A percentile compares a stretch with the other conserved stretches of the same genome.
phyloP scores from a whole-genome alignment of 495 filamentous ascomycete species.

The Hypoxylon trugodes region DNA sequence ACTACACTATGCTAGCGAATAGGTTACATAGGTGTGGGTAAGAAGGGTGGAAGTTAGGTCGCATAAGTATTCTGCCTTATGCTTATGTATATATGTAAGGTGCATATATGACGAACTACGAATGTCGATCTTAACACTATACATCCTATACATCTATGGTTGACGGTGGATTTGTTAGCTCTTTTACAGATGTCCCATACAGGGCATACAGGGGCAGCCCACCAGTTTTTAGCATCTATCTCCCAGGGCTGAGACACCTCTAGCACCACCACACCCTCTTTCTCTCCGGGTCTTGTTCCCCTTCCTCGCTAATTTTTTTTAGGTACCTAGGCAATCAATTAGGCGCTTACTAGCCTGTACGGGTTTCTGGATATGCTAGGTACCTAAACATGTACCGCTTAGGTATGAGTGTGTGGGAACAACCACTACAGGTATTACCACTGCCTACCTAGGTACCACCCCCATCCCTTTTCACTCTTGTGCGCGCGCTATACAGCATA shows the following conservation, averaged over 20 bases:
- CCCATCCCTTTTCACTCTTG: too few relatives aligned
- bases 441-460: too few relatives aligned
- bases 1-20: constrained; percentile 20
- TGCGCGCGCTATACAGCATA: too few relatives aligned
- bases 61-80: not conserved
- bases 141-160: not conserved
- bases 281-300: constrained; percentile 1
- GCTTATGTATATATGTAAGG: constrained; percentile 5
- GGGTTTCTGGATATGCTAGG: too few relatives aligned
- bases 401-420: too few relatives aligned
- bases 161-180: constrained; percentile 8
- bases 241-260: constrained; percentile 33
- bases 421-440: too few relatives aligned
- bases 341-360: not conserved
- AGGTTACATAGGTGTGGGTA: constrained; percentile 27
- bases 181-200: too few relatives aligned
- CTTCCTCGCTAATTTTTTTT: constrained; percentile 12
- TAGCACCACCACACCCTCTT: constrained; percentile 26
- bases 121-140: constrained; percentile 6
- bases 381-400: too few relatives aligned
- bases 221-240: constrained; percentile 12
- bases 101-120: constrained; percentile 27
- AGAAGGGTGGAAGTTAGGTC: not conserved
- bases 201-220: not conserved
- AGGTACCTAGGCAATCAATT: too few relatives aligned